Percentiles rank a stretch among this genome's conserved stretches.
phyloP scores from a whole-genome alignment of 208 protist genomes.

The Trypanosomatidae sp. region DNA sequence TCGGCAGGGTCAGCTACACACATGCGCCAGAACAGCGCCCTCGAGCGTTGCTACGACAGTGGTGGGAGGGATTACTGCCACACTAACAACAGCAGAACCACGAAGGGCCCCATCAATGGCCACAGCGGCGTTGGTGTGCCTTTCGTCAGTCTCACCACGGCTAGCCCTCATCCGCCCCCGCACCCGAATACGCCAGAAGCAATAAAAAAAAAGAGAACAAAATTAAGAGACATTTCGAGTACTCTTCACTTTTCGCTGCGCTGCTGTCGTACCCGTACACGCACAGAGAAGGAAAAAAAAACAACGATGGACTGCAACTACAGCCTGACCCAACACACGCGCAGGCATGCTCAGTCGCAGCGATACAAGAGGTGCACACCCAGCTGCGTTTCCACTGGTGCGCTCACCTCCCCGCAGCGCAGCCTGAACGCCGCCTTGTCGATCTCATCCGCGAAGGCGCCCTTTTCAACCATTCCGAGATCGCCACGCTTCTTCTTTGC shows the following conservation, averaged over 20 bases:
- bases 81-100: neutral
- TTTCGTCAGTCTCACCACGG: neutral
- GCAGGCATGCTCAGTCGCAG: slow-evolving; percentile 43
- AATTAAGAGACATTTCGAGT: neutral
- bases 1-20: neutral
- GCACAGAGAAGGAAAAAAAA: neutral
- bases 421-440: slow-evolving; percentile 70
- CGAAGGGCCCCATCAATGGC: neutral
- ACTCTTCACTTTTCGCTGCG: neutral
- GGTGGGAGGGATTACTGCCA: neutral
- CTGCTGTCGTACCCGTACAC: neutral
- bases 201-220: neutral
- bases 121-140: neutral
- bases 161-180: neutral
- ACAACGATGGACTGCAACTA: no score
- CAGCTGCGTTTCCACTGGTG: slow-evolving; percentile 73
- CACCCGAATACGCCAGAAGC: neutral
- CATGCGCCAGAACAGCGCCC: neutral
- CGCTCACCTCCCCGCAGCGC: slow-evolving; percentile 54
- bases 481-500: slow-evolving; percentile 64
- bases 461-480: slow-evolving; percentile 71
- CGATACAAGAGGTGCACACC: slow-evolving; percentile 84
- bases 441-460: slow-evolving; percentile 72
- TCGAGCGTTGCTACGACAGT: neutral
- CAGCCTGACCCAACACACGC: neutral